These are phyloP conservation scores for Botrytis fragariae DNA, from an alignment of 2,329 filamentous ascomycete genomes.

Conservation along the genomic window DNA sequence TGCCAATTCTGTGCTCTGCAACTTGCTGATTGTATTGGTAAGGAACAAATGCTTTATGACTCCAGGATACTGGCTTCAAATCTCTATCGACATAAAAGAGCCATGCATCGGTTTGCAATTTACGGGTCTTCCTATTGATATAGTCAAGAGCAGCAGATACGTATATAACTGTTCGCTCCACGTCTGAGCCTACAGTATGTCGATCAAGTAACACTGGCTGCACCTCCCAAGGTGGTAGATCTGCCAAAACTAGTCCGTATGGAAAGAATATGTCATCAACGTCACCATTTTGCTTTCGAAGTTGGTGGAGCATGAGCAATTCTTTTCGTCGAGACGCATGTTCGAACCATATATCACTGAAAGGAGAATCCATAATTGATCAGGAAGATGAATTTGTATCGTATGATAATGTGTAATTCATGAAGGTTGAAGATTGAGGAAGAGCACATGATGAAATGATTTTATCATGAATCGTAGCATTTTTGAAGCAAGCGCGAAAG, in stretches of 20 bases:
- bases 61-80: neutral
- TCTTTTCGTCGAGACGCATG: neutral
- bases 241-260: neutral
- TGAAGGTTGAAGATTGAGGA: neutral
- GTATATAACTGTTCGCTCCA: neutral
- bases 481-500: neutral
- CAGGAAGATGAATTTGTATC: neutral
- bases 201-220: neutral
- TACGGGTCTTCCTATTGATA: neutral
- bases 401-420: neutral
- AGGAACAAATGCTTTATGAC: neutral
- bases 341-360: neutral
- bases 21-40: neutral
- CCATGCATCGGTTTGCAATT: neutral
- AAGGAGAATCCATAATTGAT: too few relatives aligned
- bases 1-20: neutral
- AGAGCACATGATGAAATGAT: neutral
- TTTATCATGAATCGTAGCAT: neutral
- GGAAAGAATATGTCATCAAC: neutral
- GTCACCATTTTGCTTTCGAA: neutral
- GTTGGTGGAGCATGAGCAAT: neutral
- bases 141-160: neutral
- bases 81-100: fast-evolving
- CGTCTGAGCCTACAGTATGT: neutral
- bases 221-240: neutral